Conservation (phyloP, 805 yeast genomes). For the Sporopachydermia quercuum region DNA sequence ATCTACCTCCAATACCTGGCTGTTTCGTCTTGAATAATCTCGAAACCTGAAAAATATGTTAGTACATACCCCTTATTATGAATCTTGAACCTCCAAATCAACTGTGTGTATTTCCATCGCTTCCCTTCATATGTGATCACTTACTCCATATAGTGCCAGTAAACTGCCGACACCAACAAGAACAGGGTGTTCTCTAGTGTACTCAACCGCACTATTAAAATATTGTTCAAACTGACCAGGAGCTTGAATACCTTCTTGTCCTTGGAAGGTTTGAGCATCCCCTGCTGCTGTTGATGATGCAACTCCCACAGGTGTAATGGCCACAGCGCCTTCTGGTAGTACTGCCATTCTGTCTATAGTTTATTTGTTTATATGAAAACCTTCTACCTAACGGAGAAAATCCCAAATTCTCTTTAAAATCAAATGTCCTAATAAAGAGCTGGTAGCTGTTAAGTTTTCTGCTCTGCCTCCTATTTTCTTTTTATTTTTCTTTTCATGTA, state of each 20-base stretch:
- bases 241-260: slow-evolving; percentile 8
- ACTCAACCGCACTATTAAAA: not conserved
- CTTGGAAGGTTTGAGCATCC: slow-evolving; percentile 7
- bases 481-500: too few relatives aligned
- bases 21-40: slow-evolving; percentile 23
- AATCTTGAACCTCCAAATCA: not conserved
- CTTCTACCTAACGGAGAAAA: too few relatives aligned
- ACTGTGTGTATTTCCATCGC: too few relatives aligned
- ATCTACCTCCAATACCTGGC: slow-evolving; percentile 52
- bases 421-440: too few relatives aligned
- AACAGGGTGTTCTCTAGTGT: not conserved
- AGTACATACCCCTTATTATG: not conserved
- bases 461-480: too few relatives aligned
- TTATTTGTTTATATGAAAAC: not conserved
- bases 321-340: slow-evolving; percentile 4
- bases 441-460: too few relatives aligned
- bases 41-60: not conserved
- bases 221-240: slow-evolving; percentile 6
- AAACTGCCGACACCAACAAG: not conserved
- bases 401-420: too few relatives aligned
- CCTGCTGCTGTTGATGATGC: slow-evolving; percentile 11
- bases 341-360: too few relatives aligned
- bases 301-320: slow-evolving; percentile 4
- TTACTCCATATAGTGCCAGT: not conserved
- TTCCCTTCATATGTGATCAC: not conserved